These are phyloP conservation scores for Dalbergia oliveri DNA, from an alignment of 306 rosid genomes.

Conservation along the genomic window DNA sequence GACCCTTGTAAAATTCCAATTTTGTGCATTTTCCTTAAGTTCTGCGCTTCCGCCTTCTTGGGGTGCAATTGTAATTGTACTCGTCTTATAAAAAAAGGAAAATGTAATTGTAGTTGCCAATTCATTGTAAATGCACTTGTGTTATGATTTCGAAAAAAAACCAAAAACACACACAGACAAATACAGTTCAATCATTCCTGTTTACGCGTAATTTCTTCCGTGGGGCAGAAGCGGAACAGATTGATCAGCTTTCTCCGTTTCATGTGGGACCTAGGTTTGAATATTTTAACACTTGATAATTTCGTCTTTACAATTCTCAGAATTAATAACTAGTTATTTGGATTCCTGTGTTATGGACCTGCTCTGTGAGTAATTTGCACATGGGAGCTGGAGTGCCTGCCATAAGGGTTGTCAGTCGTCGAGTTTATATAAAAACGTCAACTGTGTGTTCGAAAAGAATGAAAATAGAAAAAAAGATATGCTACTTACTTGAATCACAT, in stretches of 20 bases:
- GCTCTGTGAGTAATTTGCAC: neutral
- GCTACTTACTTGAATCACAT: neutral
- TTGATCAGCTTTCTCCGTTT: neutral
- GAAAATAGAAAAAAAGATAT: neutral
- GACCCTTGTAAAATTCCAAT: conserved; percentile 49
- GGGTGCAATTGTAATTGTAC: conserved; percentile 48
- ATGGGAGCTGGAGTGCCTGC: neutral
- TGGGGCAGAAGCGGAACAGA: neutral
- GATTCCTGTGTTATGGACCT: neutral
- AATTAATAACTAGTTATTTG: neutral
- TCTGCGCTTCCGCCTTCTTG: neutral
- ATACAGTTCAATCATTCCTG: neutral
- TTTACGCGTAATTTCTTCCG: neutral
- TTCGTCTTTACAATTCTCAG: neutral
- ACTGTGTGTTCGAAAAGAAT: neutral
- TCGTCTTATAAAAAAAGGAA: neutral
- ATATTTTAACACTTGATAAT: neutral
- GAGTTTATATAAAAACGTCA: too few species aligned
- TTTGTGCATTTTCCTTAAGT: conserved; percentile 50
- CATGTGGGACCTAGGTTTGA: conserved; percentile 10
- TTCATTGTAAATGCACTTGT: conserved; percentile 59
- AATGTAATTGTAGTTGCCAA: conserved; percentile 38
- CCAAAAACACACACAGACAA: too few species aligned
- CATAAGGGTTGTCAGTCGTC: neutral
- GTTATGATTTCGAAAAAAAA: conserved; percentile 25